These are phyloP conservation scores for Fusarium sp. DNA, from an alignment of 2,329 filamentous ascomycete genomes.

Conservation along the genomic window DNA sequence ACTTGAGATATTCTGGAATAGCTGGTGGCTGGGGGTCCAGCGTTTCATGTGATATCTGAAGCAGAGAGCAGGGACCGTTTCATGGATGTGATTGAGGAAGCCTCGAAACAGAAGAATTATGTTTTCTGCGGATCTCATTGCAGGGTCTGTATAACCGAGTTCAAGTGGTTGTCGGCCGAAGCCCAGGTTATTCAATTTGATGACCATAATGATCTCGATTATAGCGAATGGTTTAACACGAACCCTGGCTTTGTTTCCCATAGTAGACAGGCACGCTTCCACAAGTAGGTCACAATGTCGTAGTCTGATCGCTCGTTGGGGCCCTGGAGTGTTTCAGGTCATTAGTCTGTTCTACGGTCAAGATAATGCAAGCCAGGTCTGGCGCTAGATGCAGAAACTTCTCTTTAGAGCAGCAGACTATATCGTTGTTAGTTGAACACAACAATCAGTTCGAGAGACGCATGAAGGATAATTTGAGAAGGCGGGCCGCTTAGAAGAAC, in stretches of 20 bases:
- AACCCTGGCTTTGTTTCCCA: conserved; percentile 23
- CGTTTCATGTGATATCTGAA: conserved; percentile 46
- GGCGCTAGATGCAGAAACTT: conserved; percentile 22
- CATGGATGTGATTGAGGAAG: conserved; percentile 29
- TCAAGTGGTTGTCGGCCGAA: neutral
- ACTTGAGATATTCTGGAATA: conserved; percentile 48
- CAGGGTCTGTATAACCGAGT: conserved; percentile 12
- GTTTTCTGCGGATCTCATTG: neutral
- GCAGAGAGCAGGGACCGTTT: conserved; percentile 33
- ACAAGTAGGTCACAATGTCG: conserved; percentile 15
- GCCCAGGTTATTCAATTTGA: conserved; percentile 1
- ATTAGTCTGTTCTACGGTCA: conserved; percentile 32
- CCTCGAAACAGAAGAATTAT: conserved; percentile 8
- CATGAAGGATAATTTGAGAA: conserved; percentile 11
- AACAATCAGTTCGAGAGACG: conserved; percentile 3
- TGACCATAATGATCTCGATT: conserved; percentile 15
- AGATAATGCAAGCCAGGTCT: conserved; percentile 36
- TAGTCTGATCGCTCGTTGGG: conserved; percentile 32
- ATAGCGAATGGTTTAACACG: conserved; percentile 25
- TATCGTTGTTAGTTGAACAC: conserved; percentile 12
- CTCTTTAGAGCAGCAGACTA: conserved; percentile 2
- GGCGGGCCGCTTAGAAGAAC: conserved; percentile 9
- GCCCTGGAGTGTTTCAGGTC: conserved; percentile 41
- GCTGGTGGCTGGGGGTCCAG: conserved; percentile 32
- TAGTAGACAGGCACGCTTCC: conserved; percentile 11